These are phyloP conservation scores for Passiflora organensis DNA, from an alignment of 345 rosid species.

Conservation along the genomic window DNA sequence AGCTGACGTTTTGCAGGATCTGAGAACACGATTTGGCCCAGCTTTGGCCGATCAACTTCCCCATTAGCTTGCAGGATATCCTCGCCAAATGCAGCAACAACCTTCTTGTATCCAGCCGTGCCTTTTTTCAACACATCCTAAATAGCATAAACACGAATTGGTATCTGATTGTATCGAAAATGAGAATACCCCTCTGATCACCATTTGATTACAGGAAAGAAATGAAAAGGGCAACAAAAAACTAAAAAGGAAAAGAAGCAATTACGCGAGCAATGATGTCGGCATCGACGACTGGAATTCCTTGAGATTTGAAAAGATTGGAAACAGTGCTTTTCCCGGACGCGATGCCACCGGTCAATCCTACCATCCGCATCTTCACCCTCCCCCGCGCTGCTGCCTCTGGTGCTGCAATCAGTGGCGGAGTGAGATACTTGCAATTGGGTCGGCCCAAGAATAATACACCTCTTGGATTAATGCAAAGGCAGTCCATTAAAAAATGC, in stretches of 20 bases:
- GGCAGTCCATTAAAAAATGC: too few species aligned
- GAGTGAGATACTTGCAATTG: too few species aligned
- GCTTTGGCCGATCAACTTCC: slow-evolving; percentile 55
- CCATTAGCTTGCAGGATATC: slow-evolving; percentile 26
- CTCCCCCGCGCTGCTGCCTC: background rate
- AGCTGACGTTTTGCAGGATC: slow-evolving; percentile 72
- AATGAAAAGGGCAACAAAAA: background rate
- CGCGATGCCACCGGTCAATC: slow-evolving; percentile 86
- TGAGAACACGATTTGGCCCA: slow-evolving; percentile 83
- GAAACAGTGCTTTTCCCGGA: slow-evolving; percentile 92
- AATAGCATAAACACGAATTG: background rate
- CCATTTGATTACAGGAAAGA: background rate
- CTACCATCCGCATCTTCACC: slow-evolving; percentile 62
- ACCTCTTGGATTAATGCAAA: slow-evolving; percentile 2
- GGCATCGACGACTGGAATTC: slow-evolving; percentile 74
- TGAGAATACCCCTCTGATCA: background rate
- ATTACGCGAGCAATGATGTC: slow-evolving; percentile 73
- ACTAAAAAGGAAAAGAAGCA: background rate
- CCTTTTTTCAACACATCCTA: slow-evolving; percentile 30
- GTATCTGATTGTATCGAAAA: background rate
- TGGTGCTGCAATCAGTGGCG: too few species aligned
- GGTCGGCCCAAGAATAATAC: background rate
- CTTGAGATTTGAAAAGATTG: slow-evolving; percentile 63
- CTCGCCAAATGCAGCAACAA: slow-evolving; percentile 32
- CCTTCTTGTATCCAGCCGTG: slow-evolving; percentile 26